phyloP scores from a whole-genome alignment of 2,329 filamentous ascomycete species.

The Aspergillus brunneoviolaceus region DNA sequence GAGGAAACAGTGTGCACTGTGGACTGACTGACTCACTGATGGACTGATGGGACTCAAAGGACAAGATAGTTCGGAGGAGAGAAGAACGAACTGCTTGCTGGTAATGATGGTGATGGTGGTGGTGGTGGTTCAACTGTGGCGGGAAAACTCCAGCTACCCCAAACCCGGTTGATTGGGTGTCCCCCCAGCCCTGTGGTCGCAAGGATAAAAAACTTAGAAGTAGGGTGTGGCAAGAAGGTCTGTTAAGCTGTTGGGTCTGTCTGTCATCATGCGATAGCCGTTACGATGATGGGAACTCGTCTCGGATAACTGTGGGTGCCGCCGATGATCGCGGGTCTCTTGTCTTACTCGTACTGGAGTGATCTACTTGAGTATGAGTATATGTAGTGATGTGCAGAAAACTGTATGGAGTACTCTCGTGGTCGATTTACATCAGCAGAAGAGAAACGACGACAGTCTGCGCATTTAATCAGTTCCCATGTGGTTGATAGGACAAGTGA shows the following conservation, averaged over 20 bases:
- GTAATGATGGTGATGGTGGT: not conserved
- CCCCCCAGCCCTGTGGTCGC: not conserved
- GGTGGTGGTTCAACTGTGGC: constrained; percentile 5
- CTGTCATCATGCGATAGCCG: not conserved
- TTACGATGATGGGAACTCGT: not conserved
- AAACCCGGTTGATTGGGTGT: constrained; percentile 1
- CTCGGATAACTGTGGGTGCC: not conserved
- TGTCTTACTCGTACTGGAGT: not conserved
- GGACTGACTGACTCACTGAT: not conserved
- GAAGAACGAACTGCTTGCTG: not conserved
- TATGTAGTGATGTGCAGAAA: too few species aligned
- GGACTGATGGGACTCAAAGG: not conserved
- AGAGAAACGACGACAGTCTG: not conserved
- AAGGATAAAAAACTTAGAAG: not conserved
- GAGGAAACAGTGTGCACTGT: not conserved
- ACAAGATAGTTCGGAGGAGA: not conserved
- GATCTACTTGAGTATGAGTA: not conserved
- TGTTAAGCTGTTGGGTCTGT: not conserved
- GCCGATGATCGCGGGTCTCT: not conserved
- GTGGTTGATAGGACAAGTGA: not conserved
- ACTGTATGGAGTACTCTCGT: not conserved
- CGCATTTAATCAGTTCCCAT: not conserved
- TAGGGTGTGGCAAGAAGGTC: not conserved
- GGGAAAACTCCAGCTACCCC: constrained; percentile 1
- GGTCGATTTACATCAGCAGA: not conserved